These are phyloP conservation scores for Podospora pseudoanserina DNA, from an alignment of 495 filamentous ascomycete genomes.

Conservation along the genomic window DNA sequence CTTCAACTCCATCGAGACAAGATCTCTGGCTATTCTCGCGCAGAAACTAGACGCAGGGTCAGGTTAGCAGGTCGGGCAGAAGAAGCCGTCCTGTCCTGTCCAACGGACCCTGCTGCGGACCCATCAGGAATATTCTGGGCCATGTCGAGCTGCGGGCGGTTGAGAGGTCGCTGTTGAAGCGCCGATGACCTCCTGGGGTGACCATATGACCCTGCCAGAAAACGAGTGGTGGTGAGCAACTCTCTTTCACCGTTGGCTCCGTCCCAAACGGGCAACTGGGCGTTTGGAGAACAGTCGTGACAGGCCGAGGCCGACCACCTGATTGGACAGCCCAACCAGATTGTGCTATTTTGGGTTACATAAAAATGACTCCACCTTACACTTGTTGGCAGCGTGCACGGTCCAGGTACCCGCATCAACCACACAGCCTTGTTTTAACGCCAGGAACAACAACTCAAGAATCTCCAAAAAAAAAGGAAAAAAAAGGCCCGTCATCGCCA, in stretches of 20 bases:
- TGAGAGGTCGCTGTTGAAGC: constrained; percentile 21
- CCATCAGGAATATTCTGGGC: background rate
- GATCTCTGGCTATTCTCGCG: constrained; percentile 4
- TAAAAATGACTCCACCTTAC: background rate
- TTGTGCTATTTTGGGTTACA: constrained; percentile 26
- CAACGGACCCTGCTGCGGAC: constrained; percentile 13
- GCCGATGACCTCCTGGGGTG: constrained; percentile 10
- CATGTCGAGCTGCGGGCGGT: background rate
- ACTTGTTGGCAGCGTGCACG: background rate
- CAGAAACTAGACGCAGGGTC: constrained; percentile 14
- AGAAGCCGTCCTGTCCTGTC: constrained; percentile 7
- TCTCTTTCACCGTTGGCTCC: constrained; percentile 5
- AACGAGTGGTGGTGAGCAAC: constrained; percentile 18
- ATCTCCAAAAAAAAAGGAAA: background rate
- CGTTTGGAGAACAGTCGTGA: constrained; percentile 20
- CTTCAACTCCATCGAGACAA: background rate
- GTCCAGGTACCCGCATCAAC: background rate
- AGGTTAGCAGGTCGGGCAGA: constrained; percentile 12
- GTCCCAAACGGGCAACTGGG: background rate
- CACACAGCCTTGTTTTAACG: background rate
- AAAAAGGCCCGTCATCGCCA: constrained; percentile 7
- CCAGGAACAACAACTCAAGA: background rate
- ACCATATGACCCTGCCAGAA: constrained; percentile 12
- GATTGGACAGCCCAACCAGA: constrained; percentile 22
- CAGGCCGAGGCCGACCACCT: constrained; percentile 11